These are phyloP conservation scores for Ceratobasidium papillatum DNA, from an alignment of 1,284 basidiomycete genomes.

Conservation along the genomic window DNA sequence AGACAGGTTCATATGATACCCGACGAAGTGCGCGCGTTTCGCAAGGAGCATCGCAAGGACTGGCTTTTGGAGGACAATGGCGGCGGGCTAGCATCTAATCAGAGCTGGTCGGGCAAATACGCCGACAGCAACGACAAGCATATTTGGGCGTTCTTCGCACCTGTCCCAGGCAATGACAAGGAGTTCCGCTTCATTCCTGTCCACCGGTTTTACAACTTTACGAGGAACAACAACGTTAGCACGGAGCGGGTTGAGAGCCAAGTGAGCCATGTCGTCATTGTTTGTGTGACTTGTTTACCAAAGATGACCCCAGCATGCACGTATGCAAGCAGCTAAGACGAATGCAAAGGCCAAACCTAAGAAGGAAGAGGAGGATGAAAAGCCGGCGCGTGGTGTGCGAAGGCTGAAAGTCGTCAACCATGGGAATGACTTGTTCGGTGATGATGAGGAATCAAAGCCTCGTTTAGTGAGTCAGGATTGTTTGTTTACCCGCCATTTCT, in stretches of 20 bases:
- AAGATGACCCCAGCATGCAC: slow-evolving; percentile 13
- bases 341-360: slow-evolving; percentile 30
- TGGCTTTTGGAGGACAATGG: slow-evolving; percentile 86
- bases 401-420: slow-evolving; percentile 70
- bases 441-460: slow-evolving; percentile 63
- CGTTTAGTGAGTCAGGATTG: slow-evolving; percentile 54
- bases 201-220: slow-evolving; percentile 88
- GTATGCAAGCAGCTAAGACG: slow-evolving; percentile 36
- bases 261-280: slow-evolving; percentile 7
- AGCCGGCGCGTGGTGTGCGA: slow-evolving; percentile 58
- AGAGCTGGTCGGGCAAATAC: slow-evolving; percentile 81
- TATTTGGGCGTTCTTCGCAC: slow-evolving; percentile 50
- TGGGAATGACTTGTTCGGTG: slow-evolving; percentile 67
- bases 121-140: slow-evolving; percentile 70
- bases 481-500: background rate
- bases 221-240: slow-evolving; percentile 41
- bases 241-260: slow-evolving; percentile 32
- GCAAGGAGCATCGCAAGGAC: slow-evolving; percentile 84
- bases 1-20: slow-evolving; percentile 80
- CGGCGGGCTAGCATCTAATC: slow-evolving; percentile 54
- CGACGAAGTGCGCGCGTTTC: slow-evolving; percentile 71
- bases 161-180: slow-evolving; percentile 39
- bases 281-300: slow-evolving; percentile 37
- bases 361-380: slow-evolving; percentile 37
- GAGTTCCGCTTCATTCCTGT: slow-evolving; percentile 87